These are phyloP conservation scores for Colletotrichum tabaci DNA, from an alignment of 2,329 filamentous ascomycete genomes.

Conservation along the genomic window DNA sequence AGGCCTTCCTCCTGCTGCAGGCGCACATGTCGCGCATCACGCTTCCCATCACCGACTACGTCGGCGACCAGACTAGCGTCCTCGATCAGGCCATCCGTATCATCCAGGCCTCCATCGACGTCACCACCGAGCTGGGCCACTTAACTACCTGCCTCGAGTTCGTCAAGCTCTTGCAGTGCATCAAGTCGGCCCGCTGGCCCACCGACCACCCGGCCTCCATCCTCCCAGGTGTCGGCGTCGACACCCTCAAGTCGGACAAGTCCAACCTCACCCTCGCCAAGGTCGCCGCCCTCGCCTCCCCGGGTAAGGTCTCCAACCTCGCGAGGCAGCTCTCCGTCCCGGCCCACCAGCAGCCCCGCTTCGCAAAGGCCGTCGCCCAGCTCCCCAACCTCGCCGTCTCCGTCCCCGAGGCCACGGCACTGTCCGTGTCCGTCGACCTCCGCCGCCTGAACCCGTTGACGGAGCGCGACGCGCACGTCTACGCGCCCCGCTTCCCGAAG, in stretches of 20 bases:
- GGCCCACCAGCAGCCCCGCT: constrained; percentile 58
- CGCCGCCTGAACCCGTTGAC: constrained; percentile 76
- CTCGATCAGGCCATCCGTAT: constrained; percentile 98
- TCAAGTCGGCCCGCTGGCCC: constrained; percentile 95
- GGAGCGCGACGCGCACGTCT: constrained; percentile 81
- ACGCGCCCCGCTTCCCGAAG: constrained; percentile 92
- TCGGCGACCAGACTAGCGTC: constrained; percentile 91
- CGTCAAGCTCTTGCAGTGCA: constrained; percentile 88
- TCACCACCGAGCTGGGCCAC: constrained; percentile 90
- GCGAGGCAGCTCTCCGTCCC: constrained; percentile 68
- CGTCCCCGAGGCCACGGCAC: constrained; percentile 72
- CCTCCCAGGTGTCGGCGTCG: constrained; percentile 77
- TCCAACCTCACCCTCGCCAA: constrained; percentile 57
- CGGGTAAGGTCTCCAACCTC: constrained; percentile 58
- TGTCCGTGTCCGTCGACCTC: constrained; percentile 75
- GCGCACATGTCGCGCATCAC: constrained; percentile 95
- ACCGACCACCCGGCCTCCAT: constrained; percentile 84
- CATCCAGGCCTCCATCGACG: constrained; percentile 94
- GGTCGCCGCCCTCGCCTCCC: constrained; percentile 54
- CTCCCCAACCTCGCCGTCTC: constrained; percentile 80
- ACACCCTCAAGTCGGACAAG: constrained; percentile 58
- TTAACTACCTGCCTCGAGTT: constrained; percentile 84
- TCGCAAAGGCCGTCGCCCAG: constrained; percentile 72
- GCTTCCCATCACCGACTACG: constrained; percentile 95
- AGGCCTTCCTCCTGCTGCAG: constrained; percentile 93